Evolutionary conservation across 2,329 filamentous ascomycete genomes (phyloP).

Genomic region (Leptographium procerum): DNA sequence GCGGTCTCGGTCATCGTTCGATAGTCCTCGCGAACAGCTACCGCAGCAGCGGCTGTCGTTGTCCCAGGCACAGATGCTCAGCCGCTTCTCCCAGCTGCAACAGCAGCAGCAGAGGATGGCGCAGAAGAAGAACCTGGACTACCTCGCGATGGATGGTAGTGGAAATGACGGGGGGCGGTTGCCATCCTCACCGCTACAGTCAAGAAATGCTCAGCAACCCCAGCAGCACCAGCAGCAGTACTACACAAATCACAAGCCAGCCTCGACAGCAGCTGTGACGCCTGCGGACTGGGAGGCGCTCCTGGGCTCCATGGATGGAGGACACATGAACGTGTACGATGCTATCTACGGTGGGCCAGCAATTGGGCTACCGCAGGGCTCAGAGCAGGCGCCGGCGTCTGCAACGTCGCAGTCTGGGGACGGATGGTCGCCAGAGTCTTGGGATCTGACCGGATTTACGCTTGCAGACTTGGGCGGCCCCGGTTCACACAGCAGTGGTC

Average conservation of each 20-base stretch:
- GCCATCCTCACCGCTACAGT: constrained; percentile 35
- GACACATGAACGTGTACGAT: constrained; percentile 73
- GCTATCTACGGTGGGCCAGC: constrained; percentile 63
- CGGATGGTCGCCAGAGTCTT: constrained; percentile 46
- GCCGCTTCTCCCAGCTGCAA: constrained; percentile 24
- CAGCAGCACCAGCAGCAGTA: constrained; percentile 19
- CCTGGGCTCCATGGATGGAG: constrained; percentile 67
- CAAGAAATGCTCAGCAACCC: constrained; percentile 27
- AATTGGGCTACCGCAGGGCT: constrained; percentile 21
- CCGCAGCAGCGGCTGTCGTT: constrained; percentile 38
- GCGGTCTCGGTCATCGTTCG: constrained; percentile 37
- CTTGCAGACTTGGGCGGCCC: constrained; percentile 30
- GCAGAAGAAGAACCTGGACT: constrained; percentile 43
- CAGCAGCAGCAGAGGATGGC: constrained; percentile 22
- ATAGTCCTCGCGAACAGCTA: constrained; percentile 25
- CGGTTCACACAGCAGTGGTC: constrained; percentile 2
- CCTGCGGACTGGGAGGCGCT: constrained; percentile 73
- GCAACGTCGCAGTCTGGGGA: constrained; percentile 20
- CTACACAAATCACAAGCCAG: constrained; percentile 26
- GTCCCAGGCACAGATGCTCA: constrained; percentile 29
- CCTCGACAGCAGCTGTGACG: constrained; percentile 30
- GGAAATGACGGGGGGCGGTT: constrained; percentile 25
- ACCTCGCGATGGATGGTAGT: constrained; percentile 29
- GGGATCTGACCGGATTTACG: constrained; percentile 41
- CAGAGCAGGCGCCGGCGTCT: constrained; percentile 31